Percentiles rank a stretch among this genome's conserved stretches.
Evolutionary conservation across 1,284 basidiomycete genomes (phyloP).

Genomic region (Ustilago crameri): DNA sequence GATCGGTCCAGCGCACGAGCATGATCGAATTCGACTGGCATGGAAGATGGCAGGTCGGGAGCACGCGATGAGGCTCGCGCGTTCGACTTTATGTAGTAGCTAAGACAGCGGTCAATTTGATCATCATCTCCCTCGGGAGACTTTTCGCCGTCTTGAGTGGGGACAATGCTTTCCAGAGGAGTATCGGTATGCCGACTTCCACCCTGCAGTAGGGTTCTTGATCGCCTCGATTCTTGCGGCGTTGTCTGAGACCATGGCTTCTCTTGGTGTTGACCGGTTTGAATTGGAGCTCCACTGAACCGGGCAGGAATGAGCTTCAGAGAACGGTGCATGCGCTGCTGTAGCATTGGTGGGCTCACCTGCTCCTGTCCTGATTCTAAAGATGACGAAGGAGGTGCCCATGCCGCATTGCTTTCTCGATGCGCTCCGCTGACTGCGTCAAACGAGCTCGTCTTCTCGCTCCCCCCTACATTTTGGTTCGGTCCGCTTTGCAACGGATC

Average conservation of each 20-base stretch:
- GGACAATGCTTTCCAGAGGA: background rate
- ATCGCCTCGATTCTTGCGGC: background rate
- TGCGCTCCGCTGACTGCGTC: background rate
- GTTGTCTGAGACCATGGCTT: background rate
- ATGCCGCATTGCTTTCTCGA: background rate
- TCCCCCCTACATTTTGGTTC: too few relatives aligned
- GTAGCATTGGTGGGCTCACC: too few relatives aligned
- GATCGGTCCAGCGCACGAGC: background rate
- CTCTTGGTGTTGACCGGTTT: background rate
- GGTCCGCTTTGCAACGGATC: background rate
- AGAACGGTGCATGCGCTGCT: too few relatives aligned
- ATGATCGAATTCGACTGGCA: background rate
- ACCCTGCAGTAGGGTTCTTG: background rate
- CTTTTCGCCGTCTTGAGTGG: conserved; percentile 7
- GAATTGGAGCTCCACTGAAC: background rate
- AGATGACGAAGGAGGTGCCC: too few relatives aligned
- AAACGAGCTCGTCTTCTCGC: background rate
- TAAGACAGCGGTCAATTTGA: conserved; percentile 42
- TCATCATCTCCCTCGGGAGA: conserved; percentile 14
- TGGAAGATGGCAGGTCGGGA: background rate
- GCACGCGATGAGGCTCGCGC: conserved; percentile 1
- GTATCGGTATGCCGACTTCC: background rate
- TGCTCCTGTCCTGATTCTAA: too few relatives aligned
- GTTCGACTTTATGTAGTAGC: conserved; percentile 40
- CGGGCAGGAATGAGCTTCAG: too few relatives aligned